phyloP scores from a whole-genome alignment of 2,329 filamentous ascomycete species.

The Pseudogymnoascus sp. region DNA sequence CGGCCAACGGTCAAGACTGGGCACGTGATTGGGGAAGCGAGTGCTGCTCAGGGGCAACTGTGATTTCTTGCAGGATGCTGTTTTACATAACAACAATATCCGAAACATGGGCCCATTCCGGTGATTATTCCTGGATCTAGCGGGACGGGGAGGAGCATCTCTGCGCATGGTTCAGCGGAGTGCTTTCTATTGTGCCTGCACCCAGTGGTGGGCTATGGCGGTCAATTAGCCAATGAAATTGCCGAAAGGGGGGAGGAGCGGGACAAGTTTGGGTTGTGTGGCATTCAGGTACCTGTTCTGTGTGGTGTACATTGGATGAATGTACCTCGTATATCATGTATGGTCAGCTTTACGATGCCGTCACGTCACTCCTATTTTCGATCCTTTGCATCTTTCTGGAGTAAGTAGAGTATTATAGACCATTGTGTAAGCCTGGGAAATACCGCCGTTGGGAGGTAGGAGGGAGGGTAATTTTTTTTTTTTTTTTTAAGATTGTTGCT shows the following conservation, averaged over 20 bases:
- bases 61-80: neutral
- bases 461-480: neutral
- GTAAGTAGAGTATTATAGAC: no score
- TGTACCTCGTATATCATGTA: neutral
- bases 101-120: slow-evolving; percentile 4
- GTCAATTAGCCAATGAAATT: neutral
- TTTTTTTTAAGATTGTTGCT: neutral
- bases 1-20: neutral
- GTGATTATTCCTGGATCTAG: slow-evolving; percentile 3
- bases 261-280: neutral
- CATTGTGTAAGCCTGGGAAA: no score
- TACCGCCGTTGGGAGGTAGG: no score
- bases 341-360: slow-evolving; percentile 3
- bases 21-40: neutral
- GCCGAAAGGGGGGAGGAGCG: neutral
- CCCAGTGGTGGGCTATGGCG: neutral
- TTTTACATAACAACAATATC: slow-evolving; percentile 2
- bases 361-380: slow-evolving; percentile 3
- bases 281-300: neutral
- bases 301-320: neutral
- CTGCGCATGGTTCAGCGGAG: neutral
- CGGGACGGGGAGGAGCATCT: slow-evolving; percentile 1
- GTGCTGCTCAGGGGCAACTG: neutral
- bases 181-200: neutral
- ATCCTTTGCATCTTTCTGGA: neutral